Evolutionary conservation across 1,284 basidiomycete species (phyloP).

Genomic region (Cerioporus squamosus): DNA sequence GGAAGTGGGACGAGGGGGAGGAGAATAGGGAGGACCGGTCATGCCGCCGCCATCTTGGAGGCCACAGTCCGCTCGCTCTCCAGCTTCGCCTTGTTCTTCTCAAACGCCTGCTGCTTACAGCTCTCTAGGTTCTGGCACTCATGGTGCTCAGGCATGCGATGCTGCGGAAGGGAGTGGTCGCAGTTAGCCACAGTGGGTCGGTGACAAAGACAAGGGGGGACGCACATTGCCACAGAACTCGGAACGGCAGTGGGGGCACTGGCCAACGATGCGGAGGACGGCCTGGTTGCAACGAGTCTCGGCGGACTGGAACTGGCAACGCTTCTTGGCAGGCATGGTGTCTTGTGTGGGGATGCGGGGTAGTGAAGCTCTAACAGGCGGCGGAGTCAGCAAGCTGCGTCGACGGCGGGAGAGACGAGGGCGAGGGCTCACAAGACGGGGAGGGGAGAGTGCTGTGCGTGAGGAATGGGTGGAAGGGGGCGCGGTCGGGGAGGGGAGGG

Average conservation of each 20-base stretch:
- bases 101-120: constrained; percentile 84
- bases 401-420: neutral
- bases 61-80: constrained; percentile 87
- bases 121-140: constrained; percentile 78
- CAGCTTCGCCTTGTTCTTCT: constrained; percentile 83
- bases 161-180: constrained; percentile 48
- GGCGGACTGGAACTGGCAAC: constrained; percentile 73
- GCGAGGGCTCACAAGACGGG: constrained; percentile 12
- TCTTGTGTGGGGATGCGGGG: constrained; percentile 27
- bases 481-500: constrained; percentile 17
- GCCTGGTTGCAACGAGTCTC: constrained; percentile 76
- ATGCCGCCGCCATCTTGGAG: constrained; percentile 82
- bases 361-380: constrained; percentile 13
- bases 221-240: constrained; percentile 80
- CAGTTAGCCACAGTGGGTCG: neutral
- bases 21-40: constrained; percentile 31
- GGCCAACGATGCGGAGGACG: constrained; percentile 79
- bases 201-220: constrained; percentile 24
- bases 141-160: constrained; percentile 84
- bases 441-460: constrained; percentile 17
- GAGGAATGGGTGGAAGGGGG: constrained; percentile 21
- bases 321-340: constrained; percentile 81
- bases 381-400: constrained; percentile 8
- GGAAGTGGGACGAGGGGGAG: constrained; percentile 15
- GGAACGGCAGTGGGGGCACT: constrained; percentile 76